phyloP scores from a whole-genome alignment of 139 green algal genomes.

The Eudorina sp. region DNA sequence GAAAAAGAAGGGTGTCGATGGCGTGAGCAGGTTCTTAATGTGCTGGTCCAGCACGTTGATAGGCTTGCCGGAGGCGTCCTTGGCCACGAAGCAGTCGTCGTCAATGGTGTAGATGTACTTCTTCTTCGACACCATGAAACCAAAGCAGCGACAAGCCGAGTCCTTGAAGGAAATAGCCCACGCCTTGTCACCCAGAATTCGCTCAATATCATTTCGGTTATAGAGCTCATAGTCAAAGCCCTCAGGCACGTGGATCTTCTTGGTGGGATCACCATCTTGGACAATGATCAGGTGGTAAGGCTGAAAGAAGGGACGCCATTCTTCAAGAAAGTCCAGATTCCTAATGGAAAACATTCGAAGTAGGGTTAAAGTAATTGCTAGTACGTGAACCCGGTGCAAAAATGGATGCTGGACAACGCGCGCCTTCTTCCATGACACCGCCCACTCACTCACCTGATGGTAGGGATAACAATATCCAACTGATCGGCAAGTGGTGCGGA shows the following conservation, averaged over 20 bases:
- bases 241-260: slow-evolving; percentile 82
- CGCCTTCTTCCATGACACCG: background rate
- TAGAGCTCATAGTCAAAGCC: slow-evolving; percentile 97
- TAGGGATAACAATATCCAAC: slow-evolving; percentile 92
- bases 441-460: slow-evolving; percentile 64
- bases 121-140: slow-evolving; percentile 95
- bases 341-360: slow-evolving; percentile 55
- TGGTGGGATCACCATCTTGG: slow-evolving; percentile 91
- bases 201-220: slow-evolving; percentile 95
- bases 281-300: slow-evolving; percentile 93
- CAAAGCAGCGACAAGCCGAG: slow-evolving; percentile 94
- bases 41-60: slow-evolving; percentile 97
- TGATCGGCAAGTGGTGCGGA: slow-evolving; percentile 13
- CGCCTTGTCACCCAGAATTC: slow-evolving; percentile 92
- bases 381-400: background rate
- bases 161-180: slow-evolving; percentile 98
- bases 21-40: slow-evolving; percentile 92
- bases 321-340: slow-evolving; percentile 88
- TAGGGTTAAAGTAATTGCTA: background rate
- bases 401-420: background rate
- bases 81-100: slow-evolving; percentile 95
- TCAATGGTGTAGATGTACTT: slow-evolving; percentile 98
- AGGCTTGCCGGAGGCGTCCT: slow-evolving; percentile 81
- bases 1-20: slow-evolving; percentile 97
- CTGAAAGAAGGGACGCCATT: slow-evolving; percentile 92